phyloP scores from a whole-genome alignment of 1,284 basidiomycete species.

The Ustilago esculenta region DNA sequence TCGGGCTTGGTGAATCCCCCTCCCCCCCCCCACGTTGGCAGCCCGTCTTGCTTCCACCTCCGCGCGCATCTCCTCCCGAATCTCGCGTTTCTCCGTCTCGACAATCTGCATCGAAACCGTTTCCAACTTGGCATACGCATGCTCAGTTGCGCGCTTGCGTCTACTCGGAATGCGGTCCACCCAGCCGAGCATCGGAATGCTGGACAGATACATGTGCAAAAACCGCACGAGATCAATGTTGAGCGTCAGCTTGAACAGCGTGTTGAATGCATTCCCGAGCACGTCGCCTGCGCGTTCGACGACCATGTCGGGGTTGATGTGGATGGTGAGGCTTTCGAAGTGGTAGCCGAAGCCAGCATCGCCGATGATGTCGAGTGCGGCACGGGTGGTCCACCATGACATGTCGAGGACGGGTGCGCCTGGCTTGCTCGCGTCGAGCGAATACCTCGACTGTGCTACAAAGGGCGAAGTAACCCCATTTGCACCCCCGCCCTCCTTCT shows the following conservation, averaged over 20 bases:
- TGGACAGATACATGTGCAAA: slow-evolving; percentile 50
- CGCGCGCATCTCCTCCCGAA: slow-evolving; percentile 46
- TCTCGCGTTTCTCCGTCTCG: slow-evolving; percentile 45
- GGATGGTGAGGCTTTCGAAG: slow-evolving; percentile 46
- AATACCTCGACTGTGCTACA: slow-evolving; percentile 11
- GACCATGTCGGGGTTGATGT: slow-evolving; percentile 15
- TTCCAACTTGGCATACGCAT: slow-evolving; percentile 41
- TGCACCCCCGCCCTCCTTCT: slow-evolving; percentile 1
- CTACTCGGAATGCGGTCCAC: slow-evolving; percentile 51
- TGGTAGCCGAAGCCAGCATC: slow-evolving; percentile 55
- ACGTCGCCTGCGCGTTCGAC: slow-evolving; percentile 30
- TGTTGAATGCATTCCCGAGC: slow-evolving; percentile 40
- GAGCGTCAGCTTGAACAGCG: slow-evolving; percentile 38
- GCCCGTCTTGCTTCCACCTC: slow-evolving; percentile 16
- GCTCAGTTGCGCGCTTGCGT: slow-evolving; percentile 36
- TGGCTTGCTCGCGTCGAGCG: slow-evolving; percentile 12
- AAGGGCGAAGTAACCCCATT: slow-evolving; percentile 24
- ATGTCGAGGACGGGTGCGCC: slow-evolving; percentile 47
- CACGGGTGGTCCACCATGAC: slow-evolving; percentile 40
- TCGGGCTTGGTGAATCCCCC: slow-evolving; percentile 44
- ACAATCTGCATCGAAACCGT: slow-evolving; percentile 48
- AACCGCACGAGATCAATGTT: slow-evolving; percentile 34
- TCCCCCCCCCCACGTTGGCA: not conserved
- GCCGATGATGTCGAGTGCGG: slow-evolving; percentile 59
- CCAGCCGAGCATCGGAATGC: slow-evolving; percentile 53